phyloP scores from a whole-genome alignment of 345 rosid species.

The Citropsis articulata region DNA sequence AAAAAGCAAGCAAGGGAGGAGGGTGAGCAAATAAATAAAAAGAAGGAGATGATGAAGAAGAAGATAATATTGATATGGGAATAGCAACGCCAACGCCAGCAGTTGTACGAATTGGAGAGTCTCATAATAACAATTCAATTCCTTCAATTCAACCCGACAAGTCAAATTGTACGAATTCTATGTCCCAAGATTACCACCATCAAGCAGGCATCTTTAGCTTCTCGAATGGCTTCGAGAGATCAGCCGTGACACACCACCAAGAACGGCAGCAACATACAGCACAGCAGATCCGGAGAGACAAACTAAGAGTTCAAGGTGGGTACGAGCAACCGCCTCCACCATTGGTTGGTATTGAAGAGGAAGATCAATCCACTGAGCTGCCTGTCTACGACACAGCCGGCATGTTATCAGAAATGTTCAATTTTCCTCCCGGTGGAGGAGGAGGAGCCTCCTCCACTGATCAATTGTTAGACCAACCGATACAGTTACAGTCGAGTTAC shows the following conservation, averaged over 20 bases:
- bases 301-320: conserved; percentile 48
- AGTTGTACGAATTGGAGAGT: conserved; percentile 20
- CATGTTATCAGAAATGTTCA: conserved; percentile 96
- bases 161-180: conserved; percentile 47
- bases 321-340: conserved; percentile 39
- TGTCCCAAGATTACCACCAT: conserved; percentile 81
- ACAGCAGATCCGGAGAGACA: conserved; percentile 72
- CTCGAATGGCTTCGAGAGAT: conserved; percentile 73
- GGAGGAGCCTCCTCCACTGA: conserved; percentile 28
- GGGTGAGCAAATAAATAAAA: not conserved
- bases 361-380: conserved; percentile 36
- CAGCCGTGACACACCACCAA: conserved; percentile 27
- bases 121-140: conserved; percentile 22
- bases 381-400: conserved; percentile 78
- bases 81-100: conserved; percentile 52
- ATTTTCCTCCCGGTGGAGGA: conserved; percentile 48
- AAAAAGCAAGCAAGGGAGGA: not conserved
- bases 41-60: conserved; percentile 39
- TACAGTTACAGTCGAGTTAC: conserved; percentile 30
- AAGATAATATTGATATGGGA: conserved; percentile 56
- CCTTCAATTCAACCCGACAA: conserved; percentile 3
- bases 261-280: conserved; percentile 45
- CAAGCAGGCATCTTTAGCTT: conserved; percentile 49
- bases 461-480: conserved; percentile 26
- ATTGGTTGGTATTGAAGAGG: conserved; percentile 54